A percentile compares a stretch with the other conserved stretches of the same genome.
These are phyloP conservation scores for Glutinoglossum americanum DNA, from an alignment of 495 filamentous ascomycete genomes.

Conservation along the genomic window DNA sequence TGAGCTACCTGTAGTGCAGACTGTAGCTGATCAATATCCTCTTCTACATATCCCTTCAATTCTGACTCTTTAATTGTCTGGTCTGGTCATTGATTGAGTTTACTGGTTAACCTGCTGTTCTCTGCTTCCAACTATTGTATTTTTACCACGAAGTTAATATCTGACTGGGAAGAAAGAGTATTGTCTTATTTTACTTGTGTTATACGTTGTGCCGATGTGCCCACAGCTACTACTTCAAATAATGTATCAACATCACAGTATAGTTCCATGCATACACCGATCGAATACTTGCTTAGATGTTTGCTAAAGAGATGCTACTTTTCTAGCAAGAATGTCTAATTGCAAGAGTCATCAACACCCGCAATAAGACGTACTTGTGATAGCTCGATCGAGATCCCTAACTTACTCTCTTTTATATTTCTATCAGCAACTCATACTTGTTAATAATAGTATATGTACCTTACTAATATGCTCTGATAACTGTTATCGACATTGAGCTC, in stretches of 20 bases:
- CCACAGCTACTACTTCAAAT: not conserved
- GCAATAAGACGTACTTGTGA: constrained; percentile 3
- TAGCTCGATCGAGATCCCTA: constrained; percentile 2
- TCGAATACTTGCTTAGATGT: constrained; percentile 2
- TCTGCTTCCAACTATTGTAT: not conserved
- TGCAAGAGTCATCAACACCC: constrained; percentile 1
- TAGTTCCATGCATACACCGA: constrained; percentile 2
- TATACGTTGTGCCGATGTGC: not conserved
- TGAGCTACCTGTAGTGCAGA: not conserved
- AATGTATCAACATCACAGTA: not conserved
- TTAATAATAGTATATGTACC: not conserved
- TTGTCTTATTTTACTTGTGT: not conserved
- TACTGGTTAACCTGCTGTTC: not conserved
- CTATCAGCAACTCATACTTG: not conserved
- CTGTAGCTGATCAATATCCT: not conserved
- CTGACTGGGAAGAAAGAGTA: constrained; percentile 1
- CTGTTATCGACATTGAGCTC: not conserved
- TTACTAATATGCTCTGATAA: constrained; percentile 5
- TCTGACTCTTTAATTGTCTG: not conserved
- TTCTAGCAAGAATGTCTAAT: constrained; percentile 1
- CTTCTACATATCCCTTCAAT: not conserved
- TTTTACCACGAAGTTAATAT: not conserved
- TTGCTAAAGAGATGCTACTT: constrained; percentile 3
- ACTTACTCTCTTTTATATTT: constrained; percentile 1
- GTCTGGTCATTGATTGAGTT: not conserved